These are phyloP conservation scores for Zymoseptoria crescenta DNA, from an alignment of 2,329 filamentous ascomycete genomes.

Conservation along the genomic window DNA sequence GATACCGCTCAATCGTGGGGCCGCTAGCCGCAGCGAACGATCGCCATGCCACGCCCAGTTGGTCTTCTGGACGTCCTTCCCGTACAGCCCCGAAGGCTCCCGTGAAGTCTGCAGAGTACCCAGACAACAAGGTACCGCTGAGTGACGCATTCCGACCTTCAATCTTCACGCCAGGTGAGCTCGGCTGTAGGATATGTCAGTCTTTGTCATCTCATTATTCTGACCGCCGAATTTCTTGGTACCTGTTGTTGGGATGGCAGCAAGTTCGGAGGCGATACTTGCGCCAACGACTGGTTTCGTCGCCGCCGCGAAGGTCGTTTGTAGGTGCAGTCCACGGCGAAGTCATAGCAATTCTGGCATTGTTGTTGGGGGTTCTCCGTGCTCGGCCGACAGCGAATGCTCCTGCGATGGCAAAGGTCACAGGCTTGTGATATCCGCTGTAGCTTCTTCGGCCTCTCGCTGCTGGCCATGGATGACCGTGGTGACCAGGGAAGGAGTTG, in stretches of 20 bases:
- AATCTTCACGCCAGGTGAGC: conserved; percentile 13
- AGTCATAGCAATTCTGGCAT: conserved; percentile 46
- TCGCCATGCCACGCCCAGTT: conserved; percentile 31
- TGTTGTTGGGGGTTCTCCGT: conserved; percentile 28
- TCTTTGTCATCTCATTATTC: background rate
- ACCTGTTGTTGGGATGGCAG: conserved; percentile 16
- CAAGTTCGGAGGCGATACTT: conserved; percentile 17
- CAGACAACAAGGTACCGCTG: conserved; percentile 1
- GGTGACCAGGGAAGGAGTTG: conserved; percentile 1
- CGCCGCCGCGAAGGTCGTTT: conserved; percentile 37
- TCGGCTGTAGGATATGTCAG: conserved; percentile 5
- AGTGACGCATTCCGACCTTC: conserved; percentile 6
- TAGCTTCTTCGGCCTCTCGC: conserved; percentile 28
- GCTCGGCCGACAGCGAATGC: conserved; percentile 38
- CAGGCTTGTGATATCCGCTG: conserved; percentile 32
- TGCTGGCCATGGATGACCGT: conserved; percentile 8
- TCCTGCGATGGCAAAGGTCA: conserved; percentile 46
- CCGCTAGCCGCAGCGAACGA: conserved; percentile 36
- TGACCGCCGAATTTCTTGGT: background rate
- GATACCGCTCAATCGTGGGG: conserved; percentile 33
- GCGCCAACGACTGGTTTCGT: conserved; percentile 16
- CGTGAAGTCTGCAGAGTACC: conserved; percentile 11
- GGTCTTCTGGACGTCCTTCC: conserved; percentile 20
- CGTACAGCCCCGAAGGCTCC: conserved; percentile 17
- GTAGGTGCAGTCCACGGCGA: conserved; percentile 44